Percentiles rank a stretch among this genome's conserved stretches.
These are phyloP conservation scores for Ascomycota sp. DNA, from an alignment of 2,329 filamentous ascomycete species.

Conservation along the genomic window DNA sequence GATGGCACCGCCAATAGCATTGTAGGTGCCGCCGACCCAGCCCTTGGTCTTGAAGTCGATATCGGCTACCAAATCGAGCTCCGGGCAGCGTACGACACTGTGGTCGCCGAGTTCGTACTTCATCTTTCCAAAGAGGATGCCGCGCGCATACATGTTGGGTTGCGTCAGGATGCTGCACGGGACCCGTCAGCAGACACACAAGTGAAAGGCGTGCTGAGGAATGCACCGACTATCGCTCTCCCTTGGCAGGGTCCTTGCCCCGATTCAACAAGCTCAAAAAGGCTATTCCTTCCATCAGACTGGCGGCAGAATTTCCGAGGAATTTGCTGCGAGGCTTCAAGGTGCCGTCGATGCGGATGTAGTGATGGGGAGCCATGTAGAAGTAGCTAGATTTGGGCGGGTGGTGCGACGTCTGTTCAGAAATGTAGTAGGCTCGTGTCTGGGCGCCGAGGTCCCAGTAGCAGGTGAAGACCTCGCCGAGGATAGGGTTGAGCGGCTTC, in stretches of 20 bases:
- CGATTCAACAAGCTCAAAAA: slow-evolving; percentile 67
- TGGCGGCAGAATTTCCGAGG: slow-evolving; percentile 88
- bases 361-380: slow-evolving; percentile 85
- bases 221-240: slow-evolving; percentile 65
- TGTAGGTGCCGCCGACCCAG: slow-evolving; percentile 91
- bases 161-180: slow-evolving; percentile 62
- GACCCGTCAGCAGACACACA: slow-evolving; percentile 3
- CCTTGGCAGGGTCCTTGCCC: slow-evolving; percentile 39
- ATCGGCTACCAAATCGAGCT: slow-evolving; percentile 69
- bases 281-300: slow-evolving; percentile 93
- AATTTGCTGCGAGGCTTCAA: slow-evolving; percentile 91
- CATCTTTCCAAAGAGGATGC: slow-evolving; percentile 97
- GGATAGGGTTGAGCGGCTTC: slow-evolving; percentile 90
- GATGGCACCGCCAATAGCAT: slow-evolving; percentile 81
- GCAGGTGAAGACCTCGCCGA: slow-evolving; percentile 85
- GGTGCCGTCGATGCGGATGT: slow-evolving; percentile 88
- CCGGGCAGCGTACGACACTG: slow-evolving; percentile 79
- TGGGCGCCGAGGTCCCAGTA: slow-evolving; percentile 84
- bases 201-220: background rate
- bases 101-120: slow-evolving; percentile 97
- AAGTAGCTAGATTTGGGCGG: slow-evolving; percentile 98
- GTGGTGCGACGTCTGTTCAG: slow-evolving; percentile 95
- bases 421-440: slow-evolving; percentile 82
- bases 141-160: slow-evolving; percentile 96
- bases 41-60: slow-evolving; percentile 98